These are phyloP conservation scores for Pythium myriotylum DNA, from an alignment of 352 stramenopile genomes.

Conservation along the genomic window DNA sequence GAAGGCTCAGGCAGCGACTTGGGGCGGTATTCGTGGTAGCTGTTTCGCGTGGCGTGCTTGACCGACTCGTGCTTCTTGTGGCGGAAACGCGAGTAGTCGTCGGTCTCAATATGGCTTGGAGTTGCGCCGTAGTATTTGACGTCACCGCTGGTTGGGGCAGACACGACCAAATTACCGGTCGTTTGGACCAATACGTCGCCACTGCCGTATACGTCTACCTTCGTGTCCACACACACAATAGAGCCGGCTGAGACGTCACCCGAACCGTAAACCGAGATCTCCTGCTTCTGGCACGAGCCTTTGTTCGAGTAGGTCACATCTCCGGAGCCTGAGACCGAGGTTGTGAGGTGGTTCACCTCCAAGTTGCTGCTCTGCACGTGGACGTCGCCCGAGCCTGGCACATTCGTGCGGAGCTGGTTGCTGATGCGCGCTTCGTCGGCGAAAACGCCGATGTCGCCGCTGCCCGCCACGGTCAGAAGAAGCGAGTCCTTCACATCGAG, in stretches of 20 bases:
- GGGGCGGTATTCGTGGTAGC: constrained; percentile 7
- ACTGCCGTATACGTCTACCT: constrained; percentile 38
- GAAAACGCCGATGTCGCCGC: constrained; percentile 31
- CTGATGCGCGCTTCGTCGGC: constrained; percentile 28
- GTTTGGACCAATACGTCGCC: constrained; percentile 43
- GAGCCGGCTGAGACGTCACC: constrained; percentile 39
- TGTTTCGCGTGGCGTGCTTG: constrained; percentile 10
- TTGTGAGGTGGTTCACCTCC: constrained; percentile 12
- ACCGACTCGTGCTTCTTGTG: not conserved
- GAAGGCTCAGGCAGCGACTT: not conserved
- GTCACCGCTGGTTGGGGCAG: constrained; percentile 31
- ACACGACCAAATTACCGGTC: constrained; percentile 32
- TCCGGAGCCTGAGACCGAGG: constrained; percentile 35
- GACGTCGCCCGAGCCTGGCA: constrained; percentile 37
- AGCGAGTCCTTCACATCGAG: constrained; percentile 16
- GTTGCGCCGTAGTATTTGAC: constrained; percentile 39
- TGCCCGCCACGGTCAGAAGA: constrained; percentile 10
- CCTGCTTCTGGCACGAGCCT: constrained; percentile 27
- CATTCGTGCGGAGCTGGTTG: constrained; percentile 5
- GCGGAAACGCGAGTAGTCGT: not conserved
- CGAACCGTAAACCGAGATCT: constrained; percentile 33
- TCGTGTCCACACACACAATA: constrained; percentile 37
- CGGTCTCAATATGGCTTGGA: constrained; percentile 29
- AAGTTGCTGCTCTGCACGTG: constrained; percentile 31
- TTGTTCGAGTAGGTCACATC: constrained; percentile 33